Evolutionary conservation across 805 yeast genomes (phyloP).

Genomic region (Pichia manshurica): DNA sequence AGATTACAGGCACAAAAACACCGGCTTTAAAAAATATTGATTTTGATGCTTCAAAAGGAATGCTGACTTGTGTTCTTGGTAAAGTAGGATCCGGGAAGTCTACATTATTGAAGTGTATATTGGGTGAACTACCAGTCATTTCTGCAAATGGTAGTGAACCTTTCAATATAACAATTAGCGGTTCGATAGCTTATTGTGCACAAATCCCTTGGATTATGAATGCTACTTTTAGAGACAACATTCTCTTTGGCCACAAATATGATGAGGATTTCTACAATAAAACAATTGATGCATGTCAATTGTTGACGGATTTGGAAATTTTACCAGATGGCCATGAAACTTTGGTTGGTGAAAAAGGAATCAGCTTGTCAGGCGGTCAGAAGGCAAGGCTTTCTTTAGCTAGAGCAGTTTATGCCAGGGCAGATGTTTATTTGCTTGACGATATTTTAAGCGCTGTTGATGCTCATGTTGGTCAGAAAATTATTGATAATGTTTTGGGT

Average conservation of each 20-base stretch:
- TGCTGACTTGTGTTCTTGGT: slow-evolving; percentile 57
- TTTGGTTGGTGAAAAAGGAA: slow-evolving; percentile 94
- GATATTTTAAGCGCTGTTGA: slow-evolving; percentile 96
- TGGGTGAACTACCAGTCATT: slow-evolving; percentile 46
- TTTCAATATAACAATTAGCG: slow-evolving; percentile 25
- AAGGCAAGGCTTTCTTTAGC: slow-evolving; percentile 93
- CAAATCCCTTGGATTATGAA: slow-evolving; percentile 94
- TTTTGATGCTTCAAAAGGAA: slow-evolving; percentile 46
- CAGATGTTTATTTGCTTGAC: slow-evolving; percentile 84
- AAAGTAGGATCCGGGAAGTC: slow-evolving; percentile 66
- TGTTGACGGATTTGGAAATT: slow-evolving; percentile 66
- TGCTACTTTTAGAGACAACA: slow-evolving; percentile 84
- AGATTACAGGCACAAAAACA: slow-evolving; percentile 23
- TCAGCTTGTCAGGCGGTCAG: slow-evolving; percentile 94
- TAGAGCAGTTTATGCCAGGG: slow-evolving; percentile 90
- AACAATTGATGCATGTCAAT: slow-evolving; percentile 84
- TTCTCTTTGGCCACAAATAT: slow-evolving; percentile 78
- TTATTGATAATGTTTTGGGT: slow-evolving; percentile 54
- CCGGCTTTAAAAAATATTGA: slow-evolving; percentile 44
- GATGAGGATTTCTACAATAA: slow-evolving; percentile 75
- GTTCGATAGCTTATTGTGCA: slow-evolving; percentile 53
- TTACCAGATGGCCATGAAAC: slow-evolving; percentile 89
- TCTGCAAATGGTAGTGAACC: slow-evolving; percentile 23
- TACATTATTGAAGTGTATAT: slow-evolving; percentile 45
- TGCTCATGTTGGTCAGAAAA: slow-evolving; percentile 87